Evolutionary conservation across 2,329 filamentous ascomycete genomes (phyloP), one percentile per base, ranked within the genome.

Genomic region (Camillea tinctor): DNA sequence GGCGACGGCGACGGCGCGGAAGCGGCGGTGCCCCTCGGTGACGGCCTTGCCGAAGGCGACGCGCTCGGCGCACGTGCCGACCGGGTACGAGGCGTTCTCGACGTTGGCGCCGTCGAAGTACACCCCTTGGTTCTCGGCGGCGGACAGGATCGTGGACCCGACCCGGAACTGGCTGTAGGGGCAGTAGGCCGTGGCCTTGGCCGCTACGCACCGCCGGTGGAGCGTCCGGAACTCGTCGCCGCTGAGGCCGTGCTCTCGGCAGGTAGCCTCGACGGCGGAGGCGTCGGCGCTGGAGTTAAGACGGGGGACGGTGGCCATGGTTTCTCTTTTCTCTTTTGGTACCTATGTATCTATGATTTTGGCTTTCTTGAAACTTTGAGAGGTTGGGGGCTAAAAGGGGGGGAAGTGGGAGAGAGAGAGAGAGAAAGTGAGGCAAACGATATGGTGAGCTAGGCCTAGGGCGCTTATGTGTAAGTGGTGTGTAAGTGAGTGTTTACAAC

Each of bases 131-230:
- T 81, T 84, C 26, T 80, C 75, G 11, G 75, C 71, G 44, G 74
- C 71, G 65, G 72, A 74, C 63, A 98, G 86, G 62, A 98, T 77
- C 36, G 90, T 88, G 54, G 91, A 89, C 64, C 95, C 95, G 63
- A 99, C 95, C 64, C 88, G 91, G 82, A 98, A 99, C 61, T 89
- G 84, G 69, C 92, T 96, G 81, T 97, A 97, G 3, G 91, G 93
- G 85, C 93, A 96, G 79, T 98, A 97, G 40, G 94, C 93, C 57
- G 80, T 83, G 2, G 81, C 81, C 75, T 96, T 96, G 61, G 93
- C 92, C 5, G 85, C 85, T 56, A 85, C 80, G 66, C 89, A 88
- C 71, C 84, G 81, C 60, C 79, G 75, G 56, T 83, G 84, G 53
- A 97, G 84, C 50, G 80, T 79, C 60, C 80, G 73, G 72, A 96